Conservation (phyloP, 1,284 basidiomycete genomes). For the Meripilus lineatus region DNA sequence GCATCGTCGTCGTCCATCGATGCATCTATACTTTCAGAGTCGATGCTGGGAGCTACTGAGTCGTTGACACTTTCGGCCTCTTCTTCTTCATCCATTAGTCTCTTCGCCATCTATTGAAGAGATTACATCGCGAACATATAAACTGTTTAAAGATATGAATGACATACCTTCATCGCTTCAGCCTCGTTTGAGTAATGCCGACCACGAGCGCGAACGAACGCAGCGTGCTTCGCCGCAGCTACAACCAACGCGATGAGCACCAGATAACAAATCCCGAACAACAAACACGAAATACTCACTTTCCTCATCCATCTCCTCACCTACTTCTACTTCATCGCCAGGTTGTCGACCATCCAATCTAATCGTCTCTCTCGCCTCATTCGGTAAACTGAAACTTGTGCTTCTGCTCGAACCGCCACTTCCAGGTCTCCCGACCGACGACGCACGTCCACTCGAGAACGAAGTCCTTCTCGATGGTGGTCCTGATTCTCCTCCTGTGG, state of each 20-base stretch:
- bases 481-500: slow-evolving; percentile 47
- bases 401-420: slow-evolving; percentile 70
- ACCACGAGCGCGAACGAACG: slow-evolving; percentile 77
- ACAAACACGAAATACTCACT: slow-evolving; percentile 39
- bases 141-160: slow-evolving; percentile 10
- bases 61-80: no score
- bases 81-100: slow-evolving; percentile 64
- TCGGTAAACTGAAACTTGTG: slow-evolving; percentile 78
- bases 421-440: slow-evolving; percentile 47
- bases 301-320: slow-evolving; percentile 85
- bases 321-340: slow-evolving; percentile 60
- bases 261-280: slow-evolving; percentile 1
- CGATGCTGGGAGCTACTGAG: no score
- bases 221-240: slow-evolving; percentile 81
- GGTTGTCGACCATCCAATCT: slow-evolving; percentile 33
- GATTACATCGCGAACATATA: slow-evolving; percentile 4
- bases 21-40: no score
- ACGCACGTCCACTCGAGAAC: slow-evolving; percentile 52
- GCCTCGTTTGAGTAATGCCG: slow-evolving; percentile 90
- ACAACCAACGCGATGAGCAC: slow-evolving; percentile 8
- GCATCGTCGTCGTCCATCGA: no score
- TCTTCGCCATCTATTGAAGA: slow-evolving; percentile 50
- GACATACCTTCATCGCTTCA: slow-evolving; percentile 80
- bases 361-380: slow-evolving; percentile 57
- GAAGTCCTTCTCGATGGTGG: slow-evolving; percentile 79